Evolutionary conservation across 495 filamentous ascomycete genomes (phyloP), one percentile per base, ranked within the genome.

Genomic region (Penicillium coffeae): DNA sequence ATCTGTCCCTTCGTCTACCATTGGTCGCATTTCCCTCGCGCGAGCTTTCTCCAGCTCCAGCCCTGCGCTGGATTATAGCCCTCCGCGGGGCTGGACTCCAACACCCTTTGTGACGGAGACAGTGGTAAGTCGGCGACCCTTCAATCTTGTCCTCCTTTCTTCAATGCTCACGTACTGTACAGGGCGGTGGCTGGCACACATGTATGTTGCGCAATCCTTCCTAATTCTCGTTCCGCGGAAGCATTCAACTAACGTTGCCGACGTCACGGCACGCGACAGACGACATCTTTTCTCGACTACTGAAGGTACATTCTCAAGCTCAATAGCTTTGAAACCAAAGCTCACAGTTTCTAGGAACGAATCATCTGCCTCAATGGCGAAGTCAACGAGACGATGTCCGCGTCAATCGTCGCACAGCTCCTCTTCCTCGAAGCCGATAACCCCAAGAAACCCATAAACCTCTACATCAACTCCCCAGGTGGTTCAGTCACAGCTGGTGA

Each of bases 391-490:
- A 82, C 77, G 15, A 78, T 90, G 41, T 95, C 90, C 34, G 90
- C 94, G 22, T 86, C 87, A 41, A 88, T 96, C 55, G 92, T 96
- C 18, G 89, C 93, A 1, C 93, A 98, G 63, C 83, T 98, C 50
- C 86, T 98, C 52, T 97, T 90, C 79, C 90, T 97, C 62, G 93
- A 98, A 80, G 93, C 93, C 52, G 93, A 96, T 59, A 88, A 88
- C 69, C 93, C 92, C 5, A 74, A 90, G 50, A 96, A 95, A 65
- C 84, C 90, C 21, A 96, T 98, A 47, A 90, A 88, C 48, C 87
- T 98, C 55, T 98, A 98, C 70, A 97, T 98, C 69, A 94, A 98
- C 69, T 92, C 89, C 0, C 94, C 94, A 2, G 93, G 93, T 21
- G 93, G 93, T 25, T 89, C 86, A n/a, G 93, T 98, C 33, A 96